A percentile compares a stretch with the other conserved stretches of the same genome.
Evolutionary conservation across 2,329 filamentous ascomycete genomes (phyloP).

Genomic region (Pseudopyricularia cyperi): DNA sequence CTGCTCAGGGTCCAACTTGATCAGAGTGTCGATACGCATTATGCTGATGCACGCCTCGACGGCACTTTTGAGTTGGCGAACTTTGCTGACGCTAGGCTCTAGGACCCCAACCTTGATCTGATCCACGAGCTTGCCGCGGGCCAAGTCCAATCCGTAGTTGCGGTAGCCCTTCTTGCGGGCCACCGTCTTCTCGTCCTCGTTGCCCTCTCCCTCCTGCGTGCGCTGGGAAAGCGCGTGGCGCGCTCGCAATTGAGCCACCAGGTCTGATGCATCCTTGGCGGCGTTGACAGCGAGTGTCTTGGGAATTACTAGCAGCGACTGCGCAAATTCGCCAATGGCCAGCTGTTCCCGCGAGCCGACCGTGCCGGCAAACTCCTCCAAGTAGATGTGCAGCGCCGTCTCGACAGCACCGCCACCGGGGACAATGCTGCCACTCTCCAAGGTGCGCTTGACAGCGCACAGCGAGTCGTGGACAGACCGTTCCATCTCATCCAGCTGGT

Average conservation of each 20-base stretch:
- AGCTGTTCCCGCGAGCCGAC: constrained; percentile 95
- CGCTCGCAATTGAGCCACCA: constrained; percentile 89
- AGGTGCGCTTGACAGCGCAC: constrained; percentile 89
- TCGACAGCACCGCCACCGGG: constrained; percentile 94
- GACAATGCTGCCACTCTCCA: constrained; percentile 94
- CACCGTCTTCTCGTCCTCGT: constrained; percentile 76
- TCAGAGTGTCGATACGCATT: constrained; percentile 98
- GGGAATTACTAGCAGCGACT: constrained; percentile 84
- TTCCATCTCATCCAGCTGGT: constrained; percentile 97
- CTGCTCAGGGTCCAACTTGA: constrained; percentile 91
- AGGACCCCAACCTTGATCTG: constrained; percentile 89
- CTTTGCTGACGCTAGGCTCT: constrained; percentile 96
- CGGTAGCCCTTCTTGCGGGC: constrained; percentile 95
- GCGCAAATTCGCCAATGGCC: constrained; percentile 93
- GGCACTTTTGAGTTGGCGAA: constrained; percentile 94
- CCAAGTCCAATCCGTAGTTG: constrained; percentile 92
- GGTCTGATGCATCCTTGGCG: constrained; percentile 88
- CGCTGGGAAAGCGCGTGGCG: constrained; percentile 90
- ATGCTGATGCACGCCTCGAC: constrained; percentile 98
- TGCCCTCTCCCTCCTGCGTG: constrained; percentile 70
- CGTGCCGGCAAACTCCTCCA: constrained; percentile 96
- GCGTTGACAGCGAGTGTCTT: constrained; percentile 96
- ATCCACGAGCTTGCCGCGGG: constrained; percentile 81
- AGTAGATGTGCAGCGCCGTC: constrained; percentile 97
- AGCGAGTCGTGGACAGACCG: constrained; percentile 94